phyloP scores from a whole-genome alignment of 2,329 filamentous ascomycete species.

The Acrocalymma vagum region DNA sequence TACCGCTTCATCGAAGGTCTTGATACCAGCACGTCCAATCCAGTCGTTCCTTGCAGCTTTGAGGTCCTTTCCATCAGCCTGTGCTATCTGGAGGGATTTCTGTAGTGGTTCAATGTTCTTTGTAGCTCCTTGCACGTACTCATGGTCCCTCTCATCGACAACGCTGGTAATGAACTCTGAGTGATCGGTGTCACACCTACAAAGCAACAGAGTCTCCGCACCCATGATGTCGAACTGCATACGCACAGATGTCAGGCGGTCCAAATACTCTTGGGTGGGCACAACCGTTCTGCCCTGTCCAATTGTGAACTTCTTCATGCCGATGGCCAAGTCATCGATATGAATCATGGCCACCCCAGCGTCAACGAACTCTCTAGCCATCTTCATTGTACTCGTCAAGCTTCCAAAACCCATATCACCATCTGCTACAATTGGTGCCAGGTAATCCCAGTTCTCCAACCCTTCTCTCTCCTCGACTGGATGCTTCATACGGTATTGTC shows the following conservation, averaged over 20 bases:
- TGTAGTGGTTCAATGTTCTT: conserved; percentile 36
- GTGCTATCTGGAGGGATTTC: conserved; percentile 29
- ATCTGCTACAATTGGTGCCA: conserved; percentile 53
- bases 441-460: conserved; percentile 50
- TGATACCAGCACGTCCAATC: conserved; percentile 39
- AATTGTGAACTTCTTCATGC: conserved; percentile 55
- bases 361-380: conserved; percentile 53
- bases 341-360: conserved; percentile 55
- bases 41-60: conserved; percentile 39
- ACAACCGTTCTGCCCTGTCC: conserved; percentile 52
- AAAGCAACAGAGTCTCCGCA: conserved; percentile 49
- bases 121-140: conserved; percentile 51
- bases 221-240: conserved; percentile 54
- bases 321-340: conserved; percentile 54
- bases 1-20: conserved; percentile 48
- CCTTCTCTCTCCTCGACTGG: conserved; percentile 35
- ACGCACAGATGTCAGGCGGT: conserved; percentile 45
- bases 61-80: conserved; percentile 30
- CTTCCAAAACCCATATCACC: conserved; percentile 55
- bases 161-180: conserved; percentile 51
- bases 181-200: conserved; percentile 49
- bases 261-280: conserved; percentile 50
- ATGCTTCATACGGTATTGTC: conserved; percentile 47
- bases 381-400: conserved; percentile 52
- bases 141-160: conserved; percentile 49